Evolutionary conservation across 768 basidiomycete genomes (phyloP).

Genomic region (Mycena crocata): DNA sequence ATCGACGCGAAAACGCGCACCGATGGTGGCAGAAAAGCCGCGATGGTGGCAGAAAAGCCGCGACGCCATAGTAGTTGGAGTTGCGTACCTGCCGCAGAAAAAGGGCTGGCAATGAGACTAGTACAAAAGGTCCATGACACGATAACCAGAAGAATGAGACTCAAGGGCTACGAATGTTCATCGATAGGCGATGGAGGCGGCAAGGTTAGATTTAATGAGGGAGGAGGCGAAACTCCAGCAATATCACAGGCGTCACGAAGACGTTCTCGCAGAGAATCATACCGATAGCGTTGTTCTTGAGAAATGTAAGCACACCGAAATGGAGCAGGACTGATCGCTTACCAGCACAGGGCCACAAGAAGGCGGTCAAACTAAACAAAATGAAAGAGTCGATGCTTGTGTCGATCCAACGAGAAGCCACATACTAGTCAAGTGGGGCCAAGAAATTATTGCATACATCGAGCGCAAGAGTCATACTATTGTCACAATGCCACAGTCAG

Average conservation of each 20-base stretch:
- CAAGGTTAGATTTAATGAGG: constrained; percentile 51
- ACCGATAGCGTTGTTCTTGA: constrained; percentile 64
- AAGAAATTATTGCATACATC: constrained; percentile 73
- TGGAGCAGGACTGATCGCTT: constrained; percentile 29
- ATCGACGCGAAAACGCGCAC: constrained; percentile 20
- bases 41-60: constrained; percentile 7
- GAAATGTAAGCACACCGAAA: constrained; percentile 8
- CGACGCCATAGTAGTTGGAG: background rate
- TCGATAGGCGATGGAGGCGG: constrained; percentile 40
- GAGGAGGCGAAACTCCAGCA: constrained; percentile 60
- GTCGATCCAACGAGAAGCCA: constrained; percentile 8
- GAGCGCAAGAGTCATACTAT: constrained; percentile 67
- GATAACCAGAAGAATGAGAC: constrained; percentile 12
- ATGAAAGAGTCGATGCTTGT: constrained; percentile 17
- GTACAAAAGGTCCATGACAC: constrained; percentile 2
- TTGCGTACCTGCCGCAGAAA: constrained; percentile 85
- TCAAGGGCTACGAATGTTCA: constrained; percentile 40
- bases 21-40: background rate
- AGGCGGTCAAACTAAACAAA: constrained; percentile 56
- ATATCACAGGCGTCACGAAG: constrained; percentile 58
- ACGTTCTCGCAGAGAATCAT: constrained; percentile 58
- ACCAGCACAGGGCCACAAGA: constrained; percentile 79
- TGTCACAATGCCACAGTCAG: constrained; percentile 74
- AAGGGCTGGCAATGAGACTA: constrained; percentile 83
- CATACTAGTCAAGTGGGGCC: constrained; percentile 68